These are phyloP conservation scores for Raddia distichophylla DNA, from an alignment of 176 grass and related monocot genomes.

Conservation along the genomic window DNA sequence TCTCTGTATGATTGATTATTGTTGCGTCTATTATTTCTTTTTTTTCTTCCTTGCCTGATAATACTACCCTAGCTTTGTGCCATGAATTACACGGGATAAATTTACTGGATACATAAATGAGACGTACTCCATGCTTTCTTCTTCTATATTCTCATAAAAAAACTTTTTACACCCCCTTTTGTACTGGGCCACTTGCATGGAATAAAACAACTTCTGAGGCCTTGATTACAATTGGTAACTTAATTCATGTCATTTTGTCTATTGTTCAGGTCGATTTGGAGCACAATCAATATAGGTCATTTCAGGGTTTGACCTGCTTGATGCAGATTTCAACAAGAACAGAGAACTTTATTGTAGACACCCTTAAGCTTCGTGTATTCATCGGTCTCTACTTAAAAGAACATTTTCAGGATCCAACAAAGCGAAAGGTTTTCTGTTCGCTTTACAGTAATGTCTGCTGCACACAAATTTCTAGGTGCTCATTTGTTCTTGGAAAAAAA, in stretches of 20 bases:
- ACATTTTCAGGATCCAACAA: conserved; percentile 82
- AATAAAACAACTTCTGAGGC: conserved; percentile 7
- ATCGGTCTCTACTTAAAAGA: conserved; percentile 73
- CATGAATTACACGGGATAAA: neutral
- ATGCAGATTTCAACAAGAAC: conserved; percentile 99
- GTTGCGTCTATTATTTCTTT: conserved; percentile 15
- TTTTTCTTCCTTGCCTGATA: neutral
- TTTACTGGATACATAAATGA: conserved; percentile 6
- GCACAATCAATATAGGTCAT: conserved; percentile 97
- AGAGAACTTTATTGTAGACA: conserved; percentile 91
- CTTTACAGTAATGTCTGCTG: conserved; percentile 22
- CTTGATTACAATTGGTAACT: neutral
- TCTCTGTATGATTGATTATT: conserved; percentile 3
- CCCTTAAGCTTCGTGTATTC: conserved; percentile 88
- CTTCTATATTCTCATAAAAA: neutral
- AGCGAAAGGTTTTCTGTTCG: conserved; percentile 78
- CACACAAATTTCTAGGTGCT: conserved; percentile 35
- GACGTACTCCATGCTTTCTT: conserved; percentile 17
- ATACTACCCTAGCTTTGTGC: conserved; percentile 14
- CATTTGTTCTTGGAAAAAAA: conserved; percentile 38
- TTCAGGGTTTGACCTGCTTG: conserved; percentile 97
- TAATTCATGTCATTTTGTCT: conserved; percentile 19
- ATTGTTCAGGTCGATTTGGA: conserved; percentile 95
- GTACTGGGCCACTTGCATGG: neutral
- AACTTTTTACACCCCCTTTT: conserved; percentile 24